These are phyloP conservation scores for Puccinia coronata DNA, from an alignment of 1,284 basidiomycete species.

Conservation along the genomic window DNA sequence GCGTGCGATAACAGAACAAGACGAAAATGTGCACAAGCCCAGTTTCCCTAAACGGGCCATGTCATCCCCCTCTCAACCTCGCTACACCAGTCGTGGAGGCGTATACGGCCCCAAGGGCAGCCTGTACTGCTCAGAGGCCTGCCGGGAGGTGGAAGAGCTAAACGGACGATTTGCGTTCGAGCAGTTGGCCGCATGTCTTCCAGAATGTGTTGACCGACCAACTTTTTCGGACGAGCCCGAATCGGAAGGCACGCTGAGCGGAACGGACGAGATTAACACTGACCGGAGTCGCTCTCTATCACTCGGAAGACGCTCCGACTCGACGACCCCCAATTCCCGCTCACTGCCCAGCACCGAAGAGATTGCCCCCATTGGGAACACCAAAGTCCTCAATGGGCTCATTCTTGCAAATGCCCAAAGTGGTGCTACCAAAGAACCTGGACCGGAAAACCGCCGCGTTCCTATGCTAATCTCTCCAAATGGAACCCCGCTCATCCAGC, in stretches of 20 bases:
- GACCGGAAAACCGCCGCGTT: neutral
- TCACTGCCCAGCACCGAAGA: neutral
- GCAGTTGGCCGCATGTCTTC: slow-evolving; percentile 1
- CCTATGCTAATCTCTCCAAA: slow-evolving; percentile 23
- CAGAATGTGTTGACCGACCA: neutral
- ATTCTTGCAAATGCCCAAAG: no score
- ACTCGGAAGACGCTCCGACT: neutral
- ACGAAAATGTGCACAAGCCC: neutral
- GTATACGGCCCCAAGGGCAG: slow-evolving; percentile 17
- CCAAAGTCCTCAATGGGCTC: neutral
- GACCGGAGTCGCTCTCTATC: neutral
- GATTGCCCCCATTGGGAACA: neutral
- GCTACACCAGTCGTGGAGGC: neutral
- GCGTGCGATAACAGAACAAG: slow-evolving; percentile 31
- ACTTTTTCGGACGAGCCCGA: neutral
- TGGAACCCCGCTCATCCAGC: slow-evolving; percentile 33
- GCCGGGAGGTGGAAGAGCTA: slow-evolving; percentile 25
- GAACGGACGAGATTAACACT: neutral
- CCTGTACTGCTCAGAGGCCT: slow-evolving; percentile 39
- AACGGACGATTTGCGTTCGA: slow-evolving; percentile 22
- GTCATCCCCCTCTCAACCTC: neutral
- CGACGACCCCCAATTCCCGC: neutral
- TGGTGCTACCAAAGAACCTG: neutral
- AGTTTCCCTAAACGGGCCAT: neutral
- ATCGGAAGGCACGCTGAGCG: neutral